Percentiles rank a stretch among this genome's conserved stretches.
phyloP scores from a whole-genome alignment of 768 basidiomycete species.

The Russula brevipes region DNA sequence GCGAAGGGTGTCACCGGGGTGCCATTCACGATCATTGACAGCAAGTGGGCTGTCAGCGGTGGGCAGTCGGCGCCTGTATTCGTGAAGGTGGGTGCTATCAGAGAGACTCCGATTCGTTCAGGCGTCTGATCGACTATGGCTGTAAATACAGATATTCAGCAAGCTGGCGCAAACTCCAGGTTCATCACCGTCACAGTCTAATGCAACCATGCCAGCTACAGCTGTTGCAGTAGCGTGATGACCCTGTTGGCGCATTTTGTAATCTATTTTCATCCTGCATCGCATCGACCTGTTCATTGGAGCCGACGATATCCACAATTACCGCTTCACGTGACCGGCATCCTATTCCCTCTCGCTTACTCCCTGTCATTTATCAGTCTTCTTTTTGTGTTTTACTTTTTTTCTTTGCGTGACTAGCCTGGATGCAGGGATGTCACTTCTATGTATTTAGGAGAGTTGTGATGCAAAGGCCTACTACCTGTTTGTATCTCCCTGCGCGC shows the following conservation, averaged over 20 bases:
- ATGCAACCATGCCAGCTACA: constrained; percentile 11
- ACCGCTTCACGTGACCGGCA: constrained; percentile 4
- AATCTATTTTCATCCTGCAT: not conserved
- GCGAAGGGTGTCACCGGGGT: constrained; percentile 70
- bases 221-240: constrained; percentile 21
- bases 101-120: not conserved
- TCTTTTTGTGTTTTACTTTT: not conserved
- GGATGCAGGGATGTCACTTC: not conserved
- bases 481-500: not conserved
- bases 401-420: not conserved
- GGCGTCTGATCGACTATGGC: not conserved
- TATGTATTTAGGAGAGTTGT: constrained; percentile 2
- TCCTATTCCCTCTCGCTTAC: not conserved
- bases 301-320: constrained; percentile 19
- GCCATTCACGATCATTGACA: constrained; percentile 74
- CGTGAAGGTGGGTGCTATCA: constrained; percentile 46
- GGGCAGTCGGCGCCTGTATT: constrained; percentile 69
- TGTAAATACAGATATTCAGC: constrained; percentile 19
- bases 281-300: not conserved
- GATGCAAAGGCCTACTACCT: not conserved
- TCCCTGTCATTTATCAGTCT: not conserved
- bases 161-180: constrained; percentile 19
- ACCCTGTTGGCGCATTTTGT: not conserved
- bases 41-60: constrained; percentile 72
- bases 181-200: constrained; percentile 13